These are phyloP conservation scores for Allium sativum DNA, from an alignment of 106 monocot species.

Conservation along the genomic window DNA sequence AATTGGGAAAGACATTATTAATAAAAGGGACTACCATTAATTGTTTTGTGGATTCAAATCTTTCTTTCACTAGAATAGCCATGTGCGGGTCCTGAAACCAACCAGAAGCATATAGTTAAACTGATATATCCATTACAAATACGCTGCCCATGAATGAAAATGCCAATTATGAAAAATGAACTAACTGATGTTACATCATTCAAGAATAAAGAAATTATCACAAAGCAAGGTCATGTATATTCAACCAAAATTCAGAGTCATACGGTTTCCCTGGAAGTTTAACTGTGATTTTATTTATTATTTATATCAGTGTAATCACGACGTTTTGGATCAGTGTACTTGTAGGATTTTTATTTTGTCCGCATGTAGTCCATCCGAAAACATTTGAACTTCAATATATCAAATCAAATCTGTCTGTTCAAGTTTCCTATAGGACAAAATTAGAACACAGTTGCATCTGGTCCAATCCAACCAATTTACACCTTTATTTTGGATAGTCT, in stretches of 20 bases:
- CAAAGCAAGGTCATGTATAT: background rate
- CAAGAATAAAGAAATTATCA: background rate
- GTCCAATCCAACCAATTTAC: too few species aligned
- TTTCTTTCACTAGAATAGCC: slow-evolving; percentile 55
- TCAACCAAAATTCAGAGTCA: background rate
- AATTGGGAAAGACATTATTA: too few species aligned
- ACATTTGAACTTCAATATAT: background rate
- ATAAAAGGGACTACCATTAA: slow-evolving; percentile 40
- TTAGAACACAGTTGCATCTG: too few species aligned
- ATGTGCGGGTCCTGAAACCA: slow-evolving; percentile 66
- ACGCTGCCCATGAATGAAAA: background rate
- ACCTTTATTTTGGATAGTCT: too few species aligned
- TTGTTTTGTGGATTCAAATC: slow-evolving; percentile 47
- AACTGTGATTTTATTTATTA: too few species aligned
- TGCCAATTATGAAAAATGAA: background rate
- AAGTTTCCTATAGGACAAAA: background rate
- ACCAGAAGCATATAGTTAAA: background rate
- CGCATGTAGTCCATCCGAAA: too few species aligned
- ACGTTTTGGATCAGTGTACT: too few species aligned
- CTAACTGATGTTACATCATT: background rate
- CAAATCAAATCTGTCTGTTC: background rate
- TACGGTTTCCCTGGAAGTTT: background rate
- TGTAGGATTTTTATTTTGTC: too few species aligned
- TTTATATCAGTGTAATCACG: too few species aligned
- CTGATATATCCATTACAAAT: background rate